These are phyloP conservation scores for Dendrobium catenatum DNA, from an alignment of 106 monocot species.

Conservation along the genomic window DNA sequence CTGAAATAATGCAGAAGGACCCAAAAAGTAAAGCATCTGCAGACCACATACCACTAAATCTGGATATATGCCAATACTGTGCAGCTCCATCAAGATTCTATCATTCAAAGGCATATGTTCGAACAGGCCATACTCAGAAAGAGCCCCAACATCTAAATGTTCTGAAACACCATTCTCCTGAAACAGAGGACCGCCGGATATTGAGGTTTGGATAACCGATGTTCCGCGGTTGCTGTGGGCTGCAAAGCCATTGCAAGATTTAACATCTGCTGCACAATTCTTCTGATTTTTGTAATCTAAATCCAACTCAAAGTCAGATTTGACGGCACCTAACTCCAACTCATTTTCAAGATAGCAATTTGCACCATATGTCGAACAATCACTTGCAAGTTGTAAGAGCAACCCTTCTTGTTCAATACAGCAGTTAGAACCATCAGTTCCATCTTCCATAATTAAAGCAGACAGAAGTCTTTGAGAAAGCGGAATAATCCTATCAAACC, in stretches of 20 bases:
- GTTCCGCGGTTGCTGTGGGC: constrained; percentile 13
- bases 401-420: constrained; percentile 20
- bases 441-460: constrained; percentile 73
- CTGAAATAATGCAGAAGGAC: background rate
- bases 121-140: constrained; percentile 30
- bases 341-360: constrained; percentile 22
- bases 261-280: constrained; percentile 20
- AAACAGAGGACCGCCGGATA: constrained; percentile 21
- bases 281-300: constrained; percentile 27
- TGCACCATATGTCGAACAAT: constrained; percentile 20
- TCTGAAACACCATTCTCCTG: constrained; percentile 22
- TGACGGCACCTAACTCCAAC: constrained; percentile 9
- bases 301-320: constrained; percentile 29
- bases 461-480: constrained; percentile 82
- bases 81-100: constrained; percentile 81
- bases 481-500: constrained; percentile 58
- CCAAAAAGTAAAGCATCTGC: background rate
- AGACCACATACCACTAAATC: constrained; percentile 52
- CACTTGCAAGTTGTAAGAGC: constrained; percentile 23
- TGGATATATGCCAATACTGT: constrained; percentile 69
- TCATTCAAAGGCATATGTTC: constrained; percentile 72
- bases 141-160: constrained; percentile 11
- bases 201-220: constrained; percentile 25
- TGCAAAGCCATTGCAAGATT: constrained; percentile 48
- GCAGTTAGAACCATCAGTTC: constrained; percentile 24